Conservation (phyloP, 441 rosid genomes). For the Corymbia citriodora region DNA sequence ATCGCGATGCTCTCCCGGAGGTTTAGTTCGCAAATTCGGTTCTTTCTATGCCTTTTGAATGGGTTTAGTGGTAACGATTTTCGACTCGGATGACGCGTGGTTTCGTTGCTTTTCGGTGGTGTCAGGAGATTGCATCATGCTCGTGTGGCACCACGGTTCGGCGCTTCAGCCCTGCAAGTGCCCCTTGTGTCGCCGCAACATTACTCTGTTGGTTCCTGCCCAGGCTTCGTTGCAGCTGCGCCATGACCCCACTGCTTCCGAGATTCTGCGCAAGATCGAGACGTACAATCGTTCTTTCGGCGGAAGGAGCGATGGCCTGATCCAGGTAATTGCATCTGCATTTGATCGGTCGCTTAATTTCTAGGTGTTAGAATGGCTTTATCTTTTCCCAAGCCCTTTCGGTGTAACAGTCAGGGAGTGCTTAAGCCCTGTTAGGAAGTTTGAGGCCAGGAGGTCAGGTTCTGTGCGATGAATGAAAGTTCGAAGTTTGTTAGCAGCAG, state of each 20-base stretch:
- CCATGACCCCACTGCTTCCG: constrained; percentile 30
- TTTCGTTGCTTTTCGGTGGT: background rate
- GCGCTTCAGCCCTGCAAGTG: constrained; percentile 74
- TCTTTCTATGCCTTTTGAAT: background rate
- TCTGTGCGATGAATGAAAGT: background rate
- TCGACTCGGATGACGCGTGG: background rate
- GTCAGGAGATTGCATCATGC: constrained; percentile 76
- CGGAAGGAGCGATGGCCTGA: constrained; percentile 33
- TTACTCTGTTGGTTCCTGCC: constrained; percentile 66
- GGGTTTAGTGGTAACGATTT: background rate
- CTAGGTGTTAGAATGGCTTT: background rate
- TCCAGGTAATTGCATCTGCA: constrained; percentile 43
- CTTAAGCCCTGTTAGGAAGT: background rate
- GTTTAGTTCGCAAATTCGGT: background rate
- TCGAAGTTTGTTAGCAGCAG: background rate
- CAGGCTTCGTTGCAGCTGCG: constrained; percentile 50
- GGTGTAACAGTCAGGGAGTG: background rate
- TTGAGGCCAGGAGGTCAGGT: background rate
- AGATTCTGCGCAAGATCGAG: constrained; percentile 45
- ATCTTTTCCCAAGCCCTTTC: background rate
- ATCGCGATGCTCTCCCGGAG: background rate
- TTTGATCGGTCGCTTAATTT: background rate
- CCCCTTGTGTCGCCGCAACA: constrained; percentile 79
- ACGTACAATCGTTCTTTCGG: constrained; percentile 72
- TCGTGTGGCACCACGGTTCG: constrained; percentile 77